These are phyloP conservation scores for Sarocladiaceae sp. DNA, from an alignment of 2,329 filamentous ascomycete genomes.

Conservation along the genomic window DNA sequence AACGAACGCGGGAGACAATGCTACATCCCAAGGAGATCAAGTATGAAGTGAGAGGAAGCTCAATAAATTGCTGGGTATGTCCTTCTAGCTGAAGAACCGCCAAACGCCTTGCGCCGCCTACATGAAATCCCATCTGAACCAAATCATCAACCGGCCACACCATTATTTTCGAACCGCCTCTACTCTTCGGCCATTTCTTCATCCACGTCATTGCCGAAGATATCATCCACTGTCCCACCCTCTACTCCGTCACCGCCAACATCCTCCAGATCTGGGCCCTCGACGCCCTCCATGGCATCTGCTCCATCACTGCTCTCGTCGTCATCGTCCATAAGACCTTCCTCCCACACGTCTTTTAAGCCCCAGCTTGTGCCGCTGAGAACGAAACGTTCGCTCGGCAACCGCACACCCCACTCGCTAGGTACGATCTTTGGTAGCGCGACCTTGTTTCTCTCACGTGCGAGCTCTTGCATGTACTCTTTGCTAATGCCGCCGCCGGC, in stretches of 20 bases:
- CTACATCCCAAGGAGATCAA: no score
- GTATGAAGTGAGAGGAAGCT: background rate
- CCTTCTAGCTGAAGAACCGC: background rate
- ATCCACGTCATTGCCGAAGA: conserved; percentile 50
- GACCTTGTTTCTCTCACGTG: conserved; percentile 64
- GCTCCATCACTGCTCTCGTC: conserved; percentile 36
- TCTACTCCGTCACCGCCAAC: conserved; percentile 42
- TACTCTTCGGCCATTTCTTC: conserved; percentile 50
- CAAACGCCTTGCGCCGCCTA: conserved; percentile 8
- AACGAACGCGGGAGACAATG: no score
- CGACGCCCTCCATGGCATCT: conserved; percentile 47
- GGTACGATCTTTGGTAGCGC: conserved; percentile 58
- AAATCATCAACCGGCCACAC: background rate
- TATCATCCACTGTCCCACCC: conserved; percentile 48
- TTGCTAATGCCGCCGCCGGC: conserved; percentile 57
- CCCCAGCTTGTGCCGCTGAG: conserved; percentile 64
- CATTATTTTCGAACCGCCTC: background rate
- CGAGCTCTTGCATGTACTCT: conserved; percentile 74
- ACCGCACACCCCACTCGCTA: conserved; percentile 63
- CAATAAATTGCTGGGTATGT: background rate
- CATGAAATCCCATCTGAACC: background rate
- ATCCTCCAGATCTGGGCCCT: conserved; percentile 36
- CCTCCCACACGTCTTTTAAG: conserved; percentile 54
- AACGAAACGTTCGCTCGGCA: conserved; percentile 66
- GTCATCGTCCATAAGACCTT: conserved; percentile 38